Conservation (phyloP, 768 basidiomycete species). For the Cubamyces sp. region DNA sequence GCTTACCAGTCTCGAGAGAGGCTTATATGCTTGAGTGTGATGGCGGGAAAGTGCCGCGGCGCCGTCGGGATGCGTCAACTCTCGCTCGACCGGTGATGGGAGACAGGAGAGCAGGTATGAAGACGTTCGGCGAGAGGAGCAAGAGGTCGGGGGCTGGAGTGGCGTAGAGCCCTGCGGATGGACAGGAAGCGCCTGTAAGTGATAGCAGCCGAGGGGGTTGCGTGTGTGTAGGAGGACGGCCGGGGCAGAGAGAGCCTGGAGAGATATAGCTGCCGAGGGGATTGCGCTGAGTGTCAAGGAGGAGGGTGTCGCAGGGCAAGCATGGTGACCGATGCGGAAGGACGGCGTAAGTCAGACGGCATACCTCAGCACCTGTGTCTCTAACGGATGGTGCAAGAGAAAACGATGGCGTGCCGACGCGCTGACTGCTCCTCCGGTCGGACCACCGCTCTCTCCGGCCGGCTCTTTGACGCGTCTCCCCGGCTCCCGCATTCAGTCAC, state of each 20-base stretch:
- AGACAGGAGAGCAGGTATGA: conserved; percentile 6
- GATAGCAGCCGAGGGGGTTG: background rate
- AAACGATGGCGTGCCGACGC: background rate
- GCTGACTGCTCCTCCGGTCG: background rate
- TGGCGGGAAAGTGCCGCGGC: background rate
- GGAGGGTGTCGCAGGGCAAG: background rate
- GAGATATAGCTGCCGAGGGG: background rate
- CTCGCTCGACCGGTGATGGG: background rate
- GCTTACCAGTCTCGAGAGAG: background rate
- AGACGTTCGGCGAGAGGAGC: conserved; percentile 7
- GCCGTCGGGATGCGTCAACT: conserved; percentile 18
- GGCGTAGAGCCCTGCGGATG: background rate
- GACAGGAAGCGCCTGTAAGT: background rate
- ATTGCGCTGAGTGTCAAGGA: background rate
- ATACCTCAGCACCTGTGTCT: too few relatives aligned
- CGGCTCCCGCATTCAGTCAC: conserved; percentile 5
- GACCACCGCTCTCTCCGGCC: background rate
- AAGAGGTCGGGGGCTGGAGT: background rate
- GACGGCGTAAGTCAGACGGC: conserved; percentile 1
- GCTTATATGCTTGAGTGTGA: conserved; percentile 6
- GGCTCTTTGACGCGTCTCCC: conserved; percentile 7
- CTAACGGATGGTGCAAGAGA: background rate
- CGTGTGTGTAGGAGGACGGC: background rate
- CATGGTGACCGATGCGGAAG: background rate
- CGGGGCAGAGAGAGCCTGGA: background rate